A percentile compares a stretch with the other conserved stretches of the same genome.
These are phyloP conservation scores for Monilinia polystroma DNA, from an alignment of 2,329 filamentous ascomycete genomes.

Conservation along the genomic window DNA sequence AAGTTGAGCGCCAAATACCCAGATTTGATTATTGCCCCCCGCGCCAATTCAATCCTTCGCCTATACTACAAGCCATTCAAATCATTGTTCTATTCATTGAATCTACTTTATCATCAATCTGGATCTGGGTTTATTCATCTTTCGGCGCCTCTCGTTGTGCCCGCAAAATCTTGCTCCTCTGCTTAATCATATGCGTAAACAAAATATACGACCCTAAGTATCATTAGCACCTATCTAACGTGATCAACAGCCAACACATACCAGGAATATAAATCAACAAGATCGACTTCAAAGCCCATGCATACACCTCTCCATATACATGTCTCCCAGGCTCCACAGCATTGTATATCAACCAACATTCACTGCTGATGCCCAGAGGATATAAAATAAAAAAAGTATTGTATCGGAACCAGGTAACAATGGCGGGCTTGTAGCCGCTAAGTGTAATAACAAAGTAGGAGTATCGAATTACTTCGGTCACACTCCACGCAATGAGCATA, in stretches of 20 bases:
- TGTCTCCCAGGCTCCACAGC: conserved; percentile 61
- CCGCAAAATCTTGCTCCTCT: conserved; percentile 76
- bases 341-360: conserved; percentile 76
- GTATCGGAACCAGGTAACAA: conserved; percentile 79
- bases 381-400: conserved; percentile 94
- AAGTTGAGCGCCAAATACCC: not conserved
- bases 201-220: conserved; percentile 65
- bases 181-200: conserved; percentile 92
- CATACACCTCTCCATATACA: conserved; percentile 49
- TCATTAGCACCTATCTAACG: conserved; percentile 27
- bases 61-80: not conserved
- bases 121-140: conserved; percentile 26
- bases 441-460: conserved; percentile 81
- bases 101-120: not conserved
- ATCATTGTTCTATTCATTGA: not conserved
- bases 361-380: conserved; percentile 84
- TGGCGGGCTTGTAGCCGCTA: conserved; percentile 57
- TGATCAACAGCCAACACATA: conserved; percentile 45
- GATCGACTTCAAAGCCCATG: conserved; percentile 61
- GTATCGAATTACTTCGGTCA: conserved; percentile 93
- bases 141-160: conserved; percentile 50
- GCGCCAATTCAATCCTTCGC: not conserved
- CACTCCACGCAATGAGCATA: conserved; percentile 84
- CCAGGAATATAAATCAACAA: conserved; percentile 78
- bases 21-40: not conserved